phyloP scores from a whole-genome alignment of 805 yeast species.

The Blastobotrys chiropterorum region DNA sequence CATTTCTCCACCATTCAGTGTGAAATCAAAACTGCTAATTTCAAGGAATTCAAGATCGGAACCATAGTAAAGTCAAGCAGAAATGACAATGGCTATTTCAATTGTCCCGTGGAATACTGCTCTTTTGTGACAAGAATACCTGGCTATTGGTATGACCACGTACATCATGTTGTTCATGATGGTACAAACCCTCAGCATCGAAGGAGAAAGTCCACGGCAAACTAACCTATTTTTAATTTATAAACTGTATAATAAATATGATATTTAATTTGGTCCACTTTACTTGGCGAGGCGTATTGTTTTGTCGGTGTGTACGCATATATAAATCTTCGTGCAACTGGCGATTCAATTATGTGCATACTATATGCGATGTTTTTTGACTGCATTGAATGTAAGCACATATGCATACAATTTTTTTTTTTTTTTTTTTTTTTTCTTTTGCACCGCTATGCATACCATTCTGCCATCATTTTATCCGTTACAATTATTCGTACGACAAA shows the following conservation, averaged over 20 bases:
- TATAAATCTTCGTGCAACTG: no score
- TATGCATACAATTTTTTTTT: no score
- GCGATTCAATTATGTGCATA: no score
- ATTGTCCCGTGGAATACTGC: slow-evolving; percentile 22
- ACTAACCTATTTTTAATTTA: background rate
- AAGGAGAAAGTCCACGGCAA: slow-evolving; percentile 8
- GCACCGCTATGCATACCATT: no score
- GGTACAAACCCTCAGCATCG: slow-evolving; percentile 25
- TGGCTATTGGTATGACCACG: slow-evolving; percentile 23
- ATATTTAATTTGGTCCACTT: no score
- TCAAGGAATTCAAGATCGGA: slow-evolving; percentile 18
- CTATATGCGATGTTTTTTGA: no score
- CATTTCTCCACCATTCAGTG: slow-evolving; percentile 20
- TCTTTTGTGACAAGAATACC: slow-evolving; percentile 25
- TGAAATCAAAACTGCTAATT: slow-evolving; percentile 16
- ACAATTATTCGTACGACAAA: no score
- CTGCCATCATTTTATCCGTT: no score
- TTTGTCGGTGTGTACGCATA: no score
- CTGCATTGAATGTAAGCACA: no score
- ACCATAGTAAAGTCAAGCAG: slow-evolving; percentile 15
- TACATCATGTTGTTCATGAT: slow-evolving; percentile 21
- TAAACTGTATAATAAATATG: background rate
- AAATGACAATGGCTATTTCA: slow-evolving; percentile 21
- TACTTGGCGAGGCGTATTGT: no score
- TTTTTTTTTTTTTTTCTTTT: no score